These are phyloP conservation scores for Phytophthora crassamura DNA, from an alignment of 352 stramenopile species.

Conservation along the genomic window DNA sequence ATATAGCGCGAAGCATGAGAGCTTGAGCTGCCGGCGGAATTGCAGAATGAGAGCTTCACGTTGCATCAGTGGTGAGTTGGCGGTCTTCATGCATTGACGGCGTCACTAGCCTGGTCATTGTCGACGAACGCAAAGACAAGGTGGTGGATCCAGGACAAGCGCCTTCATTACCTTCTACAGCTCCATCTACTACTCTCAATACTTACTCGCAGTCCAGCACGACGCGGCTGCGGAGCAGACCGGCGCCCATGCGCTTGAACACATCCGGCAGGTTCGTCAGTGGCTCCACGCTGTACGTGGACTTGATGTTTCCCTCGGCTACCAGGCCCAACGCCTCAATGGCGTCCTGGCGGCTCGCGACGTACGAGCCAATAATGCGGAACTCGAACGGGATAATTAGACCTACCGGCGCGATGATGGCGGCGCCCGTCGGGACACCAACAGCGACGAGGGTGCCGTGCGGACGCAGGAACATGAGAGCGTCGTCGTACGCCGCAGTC, in stretches of 20 bases:
- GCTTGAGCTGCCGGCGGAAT: slow-evolving; percentile 11
- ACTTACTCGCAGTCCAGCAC: slow-evolving; percentile 55
- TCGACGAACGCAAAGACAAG: no score
- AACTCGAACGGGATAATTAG: slow-evolving; percentile 46
- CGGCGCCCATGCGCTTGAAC: slow-evolving; percentile 48
- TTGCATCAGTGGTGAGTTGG: no score
- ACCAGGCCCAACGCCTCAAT: no score
- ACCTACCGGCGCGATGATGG: slow-evolving; percentile 44
- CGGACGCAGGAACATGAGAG: slow-evolving; percentile 66
- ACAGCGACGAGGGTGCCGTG: slow-evolving; percentile 76
- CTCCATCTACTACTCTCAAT: slow-evolving; percentile 19
- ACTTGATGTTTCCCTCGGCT: no score
- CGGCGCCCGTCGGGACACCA: slow-evolving; percentile 67
- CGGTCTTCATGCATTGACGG: no score
- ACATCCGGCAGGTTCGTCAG: slow-evolving; percentile 44
- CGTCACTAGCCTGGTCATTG: no score
- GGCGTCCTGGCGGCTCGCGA: no score
- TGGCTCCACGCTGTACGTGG: slow-evolving; percentile 41
- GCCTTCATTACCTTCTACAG: slow-evolving; percentile 20
- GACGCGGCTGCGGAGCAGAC: slow-evolving; percentile 39
- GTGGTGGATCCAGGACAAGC: no score
- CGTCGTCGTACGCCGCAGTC: slow-evolving; percentile 57
- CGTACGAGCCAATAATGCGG: no score
- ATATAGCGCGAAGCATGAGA: slow-evolving; percentile 36
- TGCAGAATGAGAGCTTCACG: slow-evolving; percentile 29